phyloP scores from a whole-genome alignment of 345 rosid genomes.

The Conringia planisiliqua region DNA sequence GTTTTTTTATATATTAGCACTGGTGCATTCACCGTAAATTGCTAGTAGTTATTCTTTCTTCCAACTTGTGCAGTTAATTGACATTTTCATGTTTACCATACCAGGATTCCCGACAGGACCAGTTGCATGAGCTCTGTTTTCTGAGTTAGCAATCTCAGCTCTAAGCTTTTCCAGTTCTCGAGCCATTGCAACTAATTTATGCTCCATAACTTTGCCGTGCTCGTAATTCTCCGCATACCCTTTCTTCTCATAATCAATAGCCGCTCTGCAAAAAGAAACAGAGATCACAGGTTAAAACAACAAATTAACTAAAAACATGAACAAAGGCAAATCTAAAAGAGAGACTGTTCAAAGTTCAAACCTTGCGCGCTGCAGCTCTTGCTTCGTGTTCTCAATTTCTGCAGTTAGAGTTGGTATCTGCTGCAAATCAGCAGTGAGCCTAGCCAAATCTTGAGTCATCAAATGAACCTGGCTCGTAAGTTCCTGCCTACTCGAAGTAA shows the following conservation, averaged over 20 bases:
- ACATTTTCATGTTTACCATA: constrained; percentile 17
- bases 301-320: neutral
- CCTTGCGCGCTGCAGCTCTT: constrained; percentile 93
- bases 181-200: constrained; percentile 87
- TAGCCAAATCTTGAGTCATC: constrained; percentile 70
- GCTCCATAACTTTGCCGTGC: constrained; percentile 90
- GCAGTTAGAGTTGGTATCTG: constrained; percentile 66
- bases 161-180: constrained; percentile 93
- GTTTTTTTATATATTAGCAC: neutral
- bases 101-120: constrained; percentile 57
- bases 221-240: constrained; percentile 94
- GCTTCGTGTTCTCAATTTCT: constrained; percentile 76
- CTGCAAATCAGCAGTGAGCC: constrained; percentile 66
- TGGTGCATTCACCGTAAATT: constrained; percentile 5
- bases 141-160: constrained; percentile 87
- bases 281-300: neutral
- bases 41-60: neutral
- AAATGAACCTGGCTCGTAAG: constrained; percentile 62
- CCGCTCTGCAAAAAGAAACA: constrained; percentile 49
- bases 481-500: constrained; percentile 61
- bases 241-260: constrained; percentile 94
- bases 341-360: constrained; percentile 14
- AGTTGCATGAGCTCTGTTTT: constrained; percentile 60
- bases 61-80: neutral
- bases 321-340: neutral